Base-by-base conservation (phyloP, 192 early-diverging fungal species). In the Chytriomyces confervae region DNA sequence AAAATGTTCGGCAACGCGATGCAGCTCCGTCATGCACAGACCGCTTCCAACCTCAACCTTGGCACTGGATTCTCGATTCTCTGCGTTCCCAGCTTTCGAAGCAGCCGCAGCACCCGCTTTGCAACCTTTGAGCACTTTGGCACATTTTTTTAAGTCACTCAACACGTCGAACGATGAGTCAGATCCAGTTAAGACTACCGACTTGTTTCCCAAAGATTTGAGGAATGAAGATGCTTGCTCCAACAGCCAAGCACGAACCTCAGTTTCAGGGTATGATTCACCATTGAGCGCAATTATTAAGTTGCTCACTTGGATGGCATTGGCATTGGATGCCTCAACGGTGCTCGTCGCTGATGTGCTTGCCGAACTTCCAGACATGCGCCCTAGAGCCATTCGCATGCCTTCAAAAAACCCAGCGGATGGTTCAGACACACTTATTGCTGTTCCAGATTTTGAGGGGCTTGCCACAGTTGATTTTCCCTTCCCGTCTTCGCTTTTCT, bases 381-480 rank as follows among this genome's bases (percentile, higher is more conserved):
- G 29, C 16, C 82, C 84, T 43, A 86, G 29, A 57, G 79, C 61
- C 46, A 48, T 76, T 27, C 77, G 67, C 81, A 86, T 81, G 2
- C 77, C 74, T 36, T 76, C 74, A 49, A 76, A 66, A 20, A 76
- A 66, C 6, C 62, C 46, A 61, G 29, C 61, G 6, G 51, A 53
- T 18, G 51, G 51, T 10, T 53, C 51, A 18, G 18, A 10, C 8
- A 18, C 9, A 53, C 9, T 18, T 18, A 53, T 8, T 53, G 51
- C 8, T 53, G 51, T 18, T 18, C 51, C 9, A 10, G 51, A 53
- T 8, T 8, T 8, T 18, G 51, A 53, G 8, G 51, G 51, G 51
- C 18, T 53, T 10, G 47, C 66, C n/a, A n/a, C n/a, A n/a, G n/a
- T n/a, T n/a, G n/a, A n/a, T n/a, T n/a, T n/a, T 13, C 45, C 9